Conservation (phyloP, 225 moss, liverwort and hornwort genomes). For the Neckera pumila region DNA sequence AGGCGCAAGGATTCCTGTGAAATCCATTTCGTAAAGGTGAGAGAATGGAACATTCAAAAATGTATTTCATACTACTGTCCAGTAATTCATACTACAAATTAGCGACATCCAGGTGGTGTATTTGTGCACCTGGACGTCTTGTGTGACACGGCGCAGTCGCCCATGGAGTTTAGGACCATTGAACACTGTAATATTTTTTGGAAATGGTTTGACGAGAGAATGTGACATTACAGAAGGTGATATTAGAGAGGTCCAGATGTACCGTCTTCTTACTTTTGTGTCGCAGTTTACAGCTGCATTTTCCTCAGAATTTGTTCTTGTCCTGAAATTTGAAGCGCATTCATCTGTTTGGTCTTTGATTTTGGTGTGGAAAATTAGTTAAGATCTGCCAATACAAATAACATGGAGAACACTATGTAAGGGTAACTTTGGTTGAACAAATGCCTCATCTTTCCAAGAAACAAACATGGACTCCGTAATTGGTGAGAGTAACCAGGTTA, state of each 20-base stretch:
- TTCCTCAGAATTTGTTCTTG: background rate
- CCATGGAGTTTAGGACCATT: background rate
- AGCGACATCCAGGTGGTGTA: background rate
- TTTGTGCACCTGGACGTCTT: too few relatives aligned
- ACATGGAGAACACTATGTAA: background rate
- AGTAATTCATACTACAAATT: background rate
- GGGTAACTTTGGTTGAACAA: background rate
- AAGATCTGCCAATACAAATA: background rate
- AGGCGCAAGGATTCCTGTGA: background rate
- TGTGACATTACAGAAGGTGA: background rate
- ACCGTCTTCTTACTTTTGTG: background rate
- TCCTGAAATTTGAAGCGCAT: background rate
- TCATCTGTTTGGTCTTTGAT: background rate
- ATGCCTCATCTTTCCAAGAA: background rate
- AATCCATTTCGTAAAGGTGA: background rate
- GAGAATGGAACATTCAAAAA: background rate
- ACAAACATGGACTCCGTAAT: background rate
- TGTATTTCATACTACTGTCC: background rate
- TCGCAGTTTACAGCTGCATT: background rate
- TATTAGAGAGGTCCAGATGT: background rate
- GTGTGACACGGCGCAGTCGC: too few relatives aligned
- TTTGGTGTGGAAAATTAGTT: background rate
- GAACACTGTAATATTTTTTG: background rate
- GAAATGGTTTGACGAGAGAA: too few relatives aligned
- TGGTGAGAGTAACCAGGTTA: background rate